These are phyloP conservation scores for Torulaspora maleeae DNA, from an alignment of 805 yeast species.

Conservation along the genomic window DNA sequence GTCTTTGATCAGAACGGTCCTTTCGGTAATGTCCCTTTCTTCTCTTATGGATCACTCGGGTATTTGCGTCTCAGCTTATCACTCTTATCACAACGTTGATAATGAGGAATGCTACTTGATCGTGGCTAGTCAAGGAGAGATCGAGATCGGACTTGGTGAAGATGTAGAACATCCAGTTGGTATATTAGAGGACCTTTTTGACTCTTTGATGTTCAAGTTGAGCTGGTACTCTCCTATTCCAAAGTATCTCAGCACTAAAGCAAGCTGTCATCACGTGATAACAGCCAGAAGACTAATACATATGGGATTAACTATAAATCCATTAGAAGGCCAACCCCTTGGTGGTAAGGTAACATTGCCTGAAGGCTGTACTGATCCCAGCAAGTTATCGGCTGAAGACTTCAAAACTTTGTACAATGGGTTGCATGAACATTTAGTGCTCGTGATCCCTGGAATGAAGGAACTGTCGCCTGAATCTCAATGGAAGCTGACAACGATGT, in stretches of 20 bases:
- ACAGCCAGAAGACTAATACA: neutral
- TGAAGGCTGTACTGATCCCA: constrained; percentile 66
- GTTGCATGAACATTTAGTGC: constrained; percentile 61
- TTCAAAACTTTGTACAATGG: constrained; percentile 60
- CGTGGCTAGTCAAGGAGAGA: neutral
- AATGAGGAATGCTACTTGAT: neutral
- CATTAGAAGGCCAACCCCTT: constrained; percentile 40
- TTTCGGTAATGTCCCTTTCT: no score
- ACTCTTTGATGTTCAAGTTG: neutral
- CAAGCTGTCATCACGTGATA: neutral
- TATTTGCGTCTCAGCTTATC: constrained; percentile 6
- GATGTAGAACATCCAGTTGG: neutral
- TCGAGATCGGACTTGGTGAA: neutral
- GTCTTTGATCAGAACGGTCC: no score
- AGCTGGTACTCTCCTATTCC: neutral
- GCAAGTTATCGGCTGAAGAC: constrained; percentile 58
- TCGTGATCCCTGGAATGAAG: constrained; percentile 70
- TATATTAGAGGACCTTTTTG: neutral
- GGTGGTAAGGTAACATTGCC: constrained; percentile 72
- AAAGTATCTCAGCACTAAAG: neutral
- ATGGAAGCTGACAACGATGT: constrained; percentile 66
- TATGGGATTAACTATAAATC: constrained; percentile 22
- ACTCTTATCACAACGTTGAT: constrained; percentile 1
- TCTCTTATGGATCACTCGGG: constrained; percentile 1
- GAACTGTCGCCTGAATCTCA: constrained; percentile 69